Conservation (phyloP, 2,329 filamentous ascomycete genomes). For the Ascochyta clinopodiicola region DNA sequence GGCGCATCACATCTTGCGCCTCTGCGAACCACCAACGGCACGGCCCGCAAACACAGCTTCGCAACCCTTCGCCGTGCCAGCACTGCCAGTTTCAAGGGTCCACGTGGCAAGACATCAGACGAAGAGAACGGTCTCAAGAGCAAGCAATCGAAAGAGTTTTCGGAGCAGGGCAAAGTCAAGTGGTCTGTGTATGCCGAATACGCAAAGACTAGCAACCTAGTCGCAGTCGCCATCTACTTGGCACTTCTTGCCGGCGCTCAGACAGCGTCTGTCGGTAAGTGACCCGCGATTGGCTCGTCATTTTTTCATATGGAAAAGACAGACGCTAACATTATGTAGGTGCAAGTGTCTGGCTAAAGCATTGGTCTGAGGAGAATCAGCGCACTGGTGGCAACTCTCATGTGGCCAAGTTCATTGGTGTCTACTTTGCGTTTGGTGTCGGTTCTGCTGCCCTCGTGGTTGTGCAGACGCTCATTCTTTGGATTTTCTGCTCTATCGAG, state of each 20-base stretch:
- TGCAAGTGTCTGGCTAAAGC: conserved; percentile 90
- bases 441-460: conserved; percentile 86
- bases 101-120: conserved; percentile 81
- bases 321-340: conserved; percentile 54
- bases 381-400: conserved; percentile 71
- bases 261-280: conserved; percentile 76
- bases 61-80: conserved; percentile 87
- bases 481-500: conserved; percentile 99
- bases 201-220: conserved; percentile 89
- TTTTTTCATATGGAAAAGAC: conserved; percentile 25
- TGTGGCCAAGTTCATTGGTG: conserved; percentile 87
- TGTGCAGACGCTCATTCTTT: conserved; percentile 89
- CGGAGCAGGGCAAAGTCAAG: conserved; percentile 96
- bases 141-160: conserved; percentile 84
- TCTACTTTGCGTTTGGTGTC: conserved; percentile 95
- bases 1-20: conserved; percentile 73
- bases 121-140: conserved; percentile 80
- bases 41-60: conserved; percentile 71
- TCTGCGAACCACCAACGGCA: conserved; percentile 67
- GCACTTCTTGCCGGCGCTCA: conserved; percentile 79
- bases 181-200: conserved; percentile 96
- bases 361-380: conserved; percentile 85
- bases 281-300: conserved; percentile 26
- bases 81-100: conserved; percentile 86
- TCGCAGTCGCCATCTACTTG: conserved; percentile 82